These are phyloP conservation scores for Xylariales sp. DNA, from an alignment of 2,329 filamentous ascomycete species.

Conservation along the genomic window DNA sequence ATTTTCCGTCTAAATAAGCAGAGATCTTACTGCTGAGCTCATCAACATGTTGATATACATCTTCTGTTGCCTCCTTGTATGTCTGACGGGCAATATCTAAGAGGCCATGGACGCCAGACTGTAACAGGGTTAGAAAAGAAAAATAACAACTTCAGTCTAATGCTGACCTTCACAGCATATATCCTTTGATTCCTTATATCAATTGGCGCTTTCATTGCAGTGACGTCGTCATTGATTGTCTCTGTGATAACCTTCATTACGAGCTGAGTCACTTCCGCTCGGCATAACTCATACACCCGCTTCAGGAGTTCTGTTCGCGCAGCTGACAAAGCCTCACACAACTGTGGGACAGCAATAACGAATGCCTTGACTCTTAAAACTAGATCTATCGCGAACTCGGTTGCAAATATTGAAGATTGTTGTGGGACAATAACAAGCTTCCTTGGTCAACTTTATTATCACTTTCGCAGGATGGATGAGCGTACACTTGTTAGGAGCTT, in stretches of 20 bases:
- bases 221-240: slow-evolving; percentile 83
- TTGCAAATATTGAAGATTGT: slow-evolving; percentile 72
- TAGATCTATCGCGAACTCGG: slow-evolving; percentile 86
- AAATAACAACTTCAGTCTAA: neutral
- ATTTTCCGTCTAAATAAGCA: neutral
- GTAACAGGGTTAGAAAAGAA: slow-evolving; percentile 39
- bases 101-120: slow-evolving; percentile 84
- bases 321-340: slow-evolving; percentile 75
- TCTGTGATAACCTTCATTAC: slow-evolving; percentile 74
- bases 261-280: slow-evolving; percentile 68
- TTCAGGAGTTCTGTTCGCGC: slow-evolving; percentile 73
- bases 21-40: slow-evolving; percentile 69
- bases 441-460: slow-evolving; percentile 33
- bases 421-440: slow-evolving; percentile 82
- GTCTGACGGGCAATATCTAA: slow-evolving; percentile 89
- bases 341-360: slow-evolving; percentile 71
- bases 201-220: slow-evolving; percentile 80
- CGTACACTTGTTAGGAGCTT: slow-evolving; percentile 78
- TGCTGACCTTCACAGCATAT: slow-evolving; percentile 82
- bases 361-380: slow-evolving; percentile 89
- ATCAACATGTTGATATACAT: slow-evolving; percentile 77
- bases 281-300: slow-evolving; percentile 77
- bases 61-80: slow-evolving; percentile 87
- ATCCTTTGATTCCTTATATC: slow-evolving; percentile 90
- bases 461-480: neutral